Conservation (phyloP, 2,329 filamentous ascomycete species). For the Colletotrichum sp. region DNA sequence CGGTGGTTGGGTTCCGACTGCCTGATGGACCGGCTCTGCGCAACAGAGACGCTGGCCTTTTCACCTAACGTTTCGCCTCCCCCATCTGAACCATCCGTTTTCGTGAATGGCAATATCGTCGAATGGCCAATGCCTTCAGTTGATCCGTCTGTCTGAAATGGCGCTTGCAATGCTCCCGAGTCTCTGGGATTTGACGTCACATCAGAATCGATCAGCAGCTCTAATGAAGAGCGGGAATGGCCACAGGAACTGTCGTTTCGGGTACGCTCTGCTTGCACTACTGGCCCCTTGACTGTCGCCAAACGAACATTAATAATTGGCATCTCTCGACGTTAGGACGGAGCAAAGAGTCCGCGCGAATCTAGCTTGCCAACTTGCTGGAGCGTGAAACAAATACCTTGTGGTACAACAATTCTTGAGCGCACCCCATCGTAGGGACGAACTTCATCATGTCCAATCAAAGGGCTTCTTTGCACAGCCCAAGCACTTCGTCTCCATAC, state of each 20-base stretch:
- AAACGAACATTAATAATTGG: not conserved
- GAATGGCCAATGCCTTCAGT: not conserved
- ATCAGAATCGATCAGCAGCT: not conserved
- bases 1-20: not conserved
- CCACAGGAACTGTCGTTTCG: not conserved
- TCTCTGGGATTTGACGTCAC: slow-evolving; percentile 9
- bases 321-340: not conserved
- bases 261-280: not conserved
- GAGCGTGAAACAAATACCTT: slow-evolving; percentile 11
- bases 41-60: not conserved
- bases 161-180: not conserved
- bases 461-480: not conserved
- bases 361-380: not conserved
- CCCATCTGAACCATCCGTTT: not conserved
- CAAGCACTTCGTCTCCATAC: not conserved
- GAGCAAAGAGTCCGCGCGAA: slow-evolving; percentile 6
- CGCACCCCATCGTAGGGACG: not conserved
- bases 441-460: slow-evolving; percentile 8
- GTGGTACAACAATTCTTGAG: not conserved
- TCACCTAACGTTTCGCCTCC: not conserved
- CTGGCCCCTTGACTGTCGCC: not conserved
- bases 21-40: not conserved
- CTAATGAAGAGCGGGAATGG: not conserved
- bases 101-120: not conserved
- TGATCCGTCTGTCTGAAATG: not conserved